Evolutionary conservation across 176 grass and related monocot genomes (phyloP), one percentile per base, ranked within the genome.

Genomic region (Oryza meridionalis): DNA sequence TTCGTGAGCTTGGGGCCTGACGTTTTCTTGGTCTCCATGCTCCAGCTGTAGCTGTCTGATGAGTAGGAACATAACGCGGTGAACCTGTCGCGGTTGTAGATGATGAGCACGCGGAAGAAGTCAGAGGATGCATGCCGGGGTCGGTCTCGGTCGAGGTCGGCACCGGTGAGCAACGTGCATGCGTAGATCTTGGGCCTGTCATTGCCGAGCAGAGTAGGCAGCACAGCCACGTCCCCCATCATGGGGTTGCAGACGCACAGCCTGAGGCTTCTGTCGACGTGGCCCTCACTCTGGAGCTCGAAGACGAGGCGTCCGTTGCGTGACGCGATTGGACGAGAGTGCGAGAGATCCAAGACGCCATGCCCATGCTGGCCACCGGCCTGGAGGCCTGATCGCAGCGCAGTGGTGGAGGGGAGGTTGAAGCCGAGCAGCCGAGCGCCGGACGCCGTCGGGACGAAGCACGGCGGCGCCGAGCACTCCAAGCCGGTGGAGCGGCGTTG

Each of bases 161-260:
- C 69, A 16, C 69, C 45, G 58, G 61, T 86, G 70, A 86, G 32
- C 6, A 86, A 24, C 6, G 84, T 16, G 77, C 84, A 86, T 4
- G 59, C 61, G n/a, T 79, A 86, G 46, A 44, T 33, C 4, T 1
- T 3, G 0, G 22, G 59, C 1, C 3, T 55, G 15, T 19, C 7
- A 6, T 29, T 79, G 49, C 13, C 3, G 59, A 21, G 1, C 1
- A 78, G 59, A 13, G 37, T 13, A 37, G 59, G 59, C 22, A 78
- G 76, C 13, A 78, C 1, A 3, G 62, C 37, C 8, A n/a, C 22
- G 22, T 78, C 76, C 1, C 59, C 59, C 0, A 38, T 65, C 76
- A 65, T 78, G 22, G 76, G 76, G 76, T 78, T 65, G 59, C 59
- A 78, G 1, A 78, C 12, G 76, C 76, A 44, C n/a, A 78, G 76